Conservation (phyloP, 2,329 filamentous ascomycete genomes). For the Alternaria sp. region DNA sequence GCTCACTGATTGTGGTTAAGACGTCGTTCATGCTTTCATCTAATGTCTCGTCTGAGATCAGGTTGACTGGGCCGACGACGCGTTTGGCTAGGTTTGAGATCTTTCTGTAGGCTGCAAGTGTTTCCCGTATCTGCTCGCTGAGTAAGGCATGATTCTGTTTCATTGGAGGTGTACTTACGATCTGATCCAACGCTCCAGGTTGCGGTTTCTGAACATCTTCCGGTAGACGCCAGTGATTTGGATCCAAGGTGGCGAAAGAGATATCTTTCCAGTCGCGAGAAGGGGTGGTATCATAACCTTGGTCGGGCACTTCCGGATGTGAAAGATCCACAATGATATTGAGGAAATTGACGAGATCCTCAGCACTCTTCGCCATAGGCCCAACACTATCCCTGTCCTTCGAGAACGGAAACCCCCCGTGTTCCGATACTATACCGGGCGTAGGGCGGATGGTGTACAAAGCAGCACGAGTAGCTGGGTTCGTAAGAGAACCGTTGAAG, state of each 20-base stretch:
- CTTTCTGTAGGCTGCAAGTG: neutral
- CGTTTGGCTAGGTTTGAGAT: neutral
- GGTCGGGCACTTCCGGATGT: neutral
- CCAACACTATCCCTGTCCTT: neutral
- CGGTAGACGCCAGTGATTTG: neutral
- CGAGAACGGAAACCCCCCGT: neutral
- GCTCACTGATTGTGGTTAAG: neutral
- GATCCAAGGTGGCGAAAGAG: neutral
- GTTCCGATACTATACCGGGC: neutral
- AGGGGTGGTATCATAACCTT: neutral
- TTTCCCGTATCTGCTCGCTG: neutral
- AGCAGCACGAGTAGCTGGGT: neutral
- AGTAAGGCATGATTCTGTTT: neutral
- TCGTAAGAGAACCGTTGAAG: neutral
- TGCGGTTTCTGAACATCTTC: neutral
- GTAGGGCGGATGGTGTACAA: neutral
- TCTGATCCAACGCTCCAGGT: neutral
- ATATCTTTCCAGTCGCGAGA: neutral
- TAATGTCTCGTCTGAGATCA: neutral
- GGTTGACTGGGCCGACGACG: neutral
- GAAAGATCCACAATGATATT: neutral
- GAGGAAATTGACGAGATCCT: neutral
- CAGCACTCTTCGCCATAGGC: neutral
- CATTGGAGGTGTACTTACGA: neutral
- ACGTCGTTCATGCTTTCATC: neutral